Evolutionary conservation across 2,329 filamentous ascomycete genomes (phyloP).

Genomic region (Coniochaeta prunicola): DNA sequence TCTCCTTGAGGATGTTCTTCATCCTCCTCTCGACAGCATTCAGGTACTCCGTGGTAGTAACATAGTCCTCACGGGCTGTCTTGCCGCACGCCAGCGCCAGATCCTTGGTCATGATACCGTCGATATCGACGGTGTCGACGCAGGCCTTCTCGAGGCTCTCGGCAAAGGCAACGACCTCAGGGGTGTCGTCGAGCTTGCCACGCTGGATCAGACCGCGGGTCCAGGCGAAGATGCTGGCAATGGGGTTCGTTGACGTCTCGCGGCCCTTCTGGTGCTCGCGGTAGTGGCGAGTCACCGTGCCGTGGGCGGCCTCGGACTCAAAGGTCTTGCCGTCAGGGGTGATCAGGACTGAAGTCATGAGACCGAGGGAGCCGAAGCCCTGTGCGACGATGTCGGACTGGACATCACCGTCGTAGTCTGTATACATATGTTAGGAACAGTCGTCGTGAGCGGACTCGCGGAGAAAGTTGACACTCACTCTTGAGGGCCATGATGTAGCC

Average conservation of each 20-base stretch:
- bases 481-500: constrained; percentile 98
- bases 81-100: constrained; percentile 90
- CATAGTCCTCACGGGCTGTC: constrained; percentile 75
- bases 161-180: constrained; percentile 84
- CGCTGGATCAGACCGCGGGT: constrained; percentile 90
- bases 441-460: neutral
- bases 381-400: constrained; percentile 98
- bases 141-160: constrained; percentile 89
- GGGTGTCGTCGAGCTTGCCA: constrained; percentile 87
- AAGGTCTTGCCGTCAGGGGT: constrained; percentile 96
- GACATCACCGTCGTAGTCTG: constrained; percentile 98
- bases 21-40: constrained; percentile 86
- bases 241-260: constrained; percentile 97
- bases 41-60: constrained; percentile 88
- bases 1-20: constrained; percentile 71
- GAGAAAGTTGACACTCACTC: constrained; percentile 52
- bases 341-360: constrained; percentile 97
- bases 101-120: constrained; percentile 99
- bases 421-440: constrained; percentile 2
- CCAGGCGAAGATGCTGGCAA: constrained; percentile 98
- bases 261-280: constrained; percentile 97
- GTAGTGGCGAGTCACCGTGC: constrained; percentile 96
- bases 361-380: constrained; percentile 93
- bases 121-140: constrained; percentile 85
- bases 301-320: constrained; percentile 96